phyloP scores from a whole-genome alignment of 768 basidiomycete species.

The Hypholoma fasciculare region DNA sequence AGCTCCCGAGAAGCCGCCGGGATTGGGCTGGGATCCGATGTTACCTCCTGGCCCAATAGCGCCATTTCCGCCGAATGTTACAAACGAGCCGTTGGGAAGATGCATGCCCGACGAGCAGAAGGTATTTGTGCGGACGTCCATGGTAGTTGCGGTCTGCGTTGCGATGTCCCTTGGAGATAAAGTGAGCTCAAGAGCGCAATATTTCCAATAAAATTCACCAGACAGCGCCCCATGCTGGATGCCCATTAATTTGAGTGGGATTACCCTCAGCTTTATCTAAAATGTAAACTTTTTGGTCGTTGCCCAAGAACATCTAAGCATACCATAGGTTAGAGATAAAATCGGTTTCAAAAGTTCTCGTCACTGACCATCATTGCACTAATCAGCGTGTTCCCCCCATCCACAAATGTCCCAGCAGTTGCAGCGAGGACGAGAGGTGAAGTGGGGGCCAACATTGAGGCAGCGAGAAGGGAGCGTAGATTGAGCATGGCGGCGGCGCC shows the following conservation, averaged over 20 bases:
- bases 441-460: slow-evolving; percentile 38
- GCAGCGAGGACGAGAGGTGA: slow-evolving; percentile 30
- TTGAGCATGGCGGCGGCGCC: slow-evolving; percentile 12
- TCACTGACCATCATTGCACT: slow-evolving; percentile 55
- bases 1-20: slow-evolving; percentile 42
- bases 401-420: slow-evolving; percentile 43
- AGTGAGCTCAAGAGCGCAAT: not conserved
- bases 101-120: slow-evolving; percentile 87
- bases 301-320: slow-evolving; percentile 76
- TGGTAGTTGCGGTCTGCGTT: slow-evolving; percentile 55
- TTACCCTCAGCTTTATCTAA: slow-evolving; percentile 92
- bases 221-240: slow-evolving; percentile 74
- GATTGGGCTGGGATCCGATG: slow-evolving; percentile 50
- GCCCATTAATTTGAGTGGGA: slow-evolving; percentile 59
- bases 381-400: slow-evolving; percentile 45
- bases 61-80: slow-evolving; percentile 76
- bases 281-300: slow-evolving; percentile 80
- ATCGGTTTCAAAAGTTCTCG: slow-evolving; percentile 14
- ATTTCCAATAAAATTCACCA: slow-evolving; percentile 41
- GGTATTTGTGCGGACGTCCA: slow-evolving; percentile 73
- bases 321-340: not conserved
- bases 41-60: slow-evolving; percentile 69
- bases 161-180: slow-evolving; percentile 53
- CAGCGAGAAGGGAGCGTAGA: slow-evolving; percentile 37
- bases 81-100: slow-evolving; percentile 75